These are phyloP conservation scores for Cordia subcordata DNA, from an alignment of 257 asterid genomes.

Conservation along the genomic window DNA sequence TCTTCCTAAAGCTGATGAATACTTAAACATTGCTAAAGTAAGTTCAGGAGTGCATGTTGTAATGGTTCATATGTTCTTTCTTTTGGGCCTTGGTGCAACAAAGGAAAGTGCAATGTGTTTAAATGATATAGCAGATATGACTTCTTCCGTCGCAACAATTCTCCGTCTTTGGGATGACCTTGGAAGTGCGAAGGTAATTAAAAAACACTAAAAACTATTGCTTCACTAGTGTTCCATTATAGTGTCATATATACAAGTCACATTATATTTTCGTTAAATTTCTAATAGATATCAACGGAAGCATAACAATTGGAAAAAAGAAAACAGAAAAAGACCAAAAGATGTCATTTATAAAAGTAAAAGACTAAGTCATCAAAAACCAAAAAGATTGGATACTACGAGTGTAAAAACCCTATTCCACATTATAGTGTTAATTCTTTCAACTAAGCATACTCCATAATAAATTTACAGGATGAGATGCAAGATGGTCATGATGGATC, in stretches of 20 bases:
- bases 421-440: background rate
- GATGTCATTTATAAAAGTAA: too few species aligned
- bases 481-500: slow-evolving; percentile 44
- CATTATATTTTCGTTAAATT: too few species aligned
- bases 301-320: too few species aligned
- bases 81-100: slow-evolving; percentile 24
- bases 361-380: background rate
- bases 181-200: slow-evolving; percentile 32
- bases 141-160: slow-evolving; percentile 30
- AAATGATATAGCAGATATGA: slow-evolving; percentile 13
- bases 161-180: slow-evolving; percentile 37
- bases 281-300: too few species aligned
- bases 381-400: background rate
- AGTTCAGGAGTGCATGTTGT: slow-evolving; percentile 41
- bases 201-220: too few species aligned
- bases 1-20: slow-evolving; percentile 23
- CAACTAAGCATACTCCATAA: too few species aligned
- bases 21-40: slow-evolving; percentile 36
- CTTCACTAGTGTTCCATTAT: too few species aligned
- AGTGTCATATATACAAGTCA: too few species aligned
- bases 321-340: too few species aligned
- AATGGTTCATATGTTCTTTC: slow-evolving; percentile 22
- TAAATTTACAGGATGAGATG: slow-evolving; percentile 28
- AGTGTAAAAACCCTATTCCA: too few species aligned
- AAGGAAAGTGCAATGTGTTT: background rate